Evolutionary conservation across 129 eudicot genomes (phyloP), one percentile per base, ranked within the genome.

Genomic region (Rutidosis leptorrhynchoides): DNA sequence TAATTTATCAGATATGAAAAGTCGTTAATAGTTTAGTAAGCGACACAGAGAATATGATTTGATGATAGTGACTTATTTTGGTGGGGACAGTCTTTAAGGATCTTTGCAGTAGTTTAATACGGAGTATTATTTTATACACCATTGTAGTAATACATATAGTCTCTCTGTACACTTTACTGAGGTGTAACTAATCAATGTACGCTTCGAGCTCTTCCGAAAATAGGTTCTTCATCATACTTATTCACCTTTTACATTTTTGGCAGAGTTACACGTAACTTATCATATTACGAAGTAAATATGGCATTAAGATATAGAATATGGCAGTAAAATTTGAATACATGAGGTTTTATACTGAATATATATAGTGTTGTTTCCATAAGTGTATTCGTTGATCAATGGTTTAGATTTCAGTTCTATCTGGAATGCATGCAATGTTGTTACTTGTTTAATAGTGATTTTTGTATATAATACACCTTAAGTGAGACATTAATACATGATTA

Each of bases 11-110:
- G 65, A 73, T 22, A 68, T 55, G 24, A 73, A 70, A 72, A 71
- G 70, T 37, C 65, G 63, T 35, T 62, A 67, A 62, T 84, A 68
- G 23, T 72, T 72, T 69, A 71, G 51, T 77, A 51, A 48, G 59
- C 45, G 58, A 79, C 66, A 75, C 59, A 67, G 60, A 49, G 75
- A 66, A 77, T 80, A 52, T 66, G 85, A 82, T 74, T 54, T 68
- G 68, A 66, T 84, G 82, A 78, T 69, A 69, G 86, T 81, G 80
- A 76, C 77, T 73, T 52, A 68, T 51, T 37, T 70, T 72, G 71
- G 80, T 74, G 71, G 81, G 81, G 83, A 15, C 60, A 9, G 54
- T 49, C 64, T 58, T 10, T 51, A 17, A 56, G 60, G 77, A 81
- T 81, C 80, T 78, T 81, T 68, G 58, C 59, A 40, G 5, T 64